These are phyloP conservation scores for Dictyostelium capitatum DNA, from an alignment of 78 protist genomes.

Conservation along the genomic window DNA sequence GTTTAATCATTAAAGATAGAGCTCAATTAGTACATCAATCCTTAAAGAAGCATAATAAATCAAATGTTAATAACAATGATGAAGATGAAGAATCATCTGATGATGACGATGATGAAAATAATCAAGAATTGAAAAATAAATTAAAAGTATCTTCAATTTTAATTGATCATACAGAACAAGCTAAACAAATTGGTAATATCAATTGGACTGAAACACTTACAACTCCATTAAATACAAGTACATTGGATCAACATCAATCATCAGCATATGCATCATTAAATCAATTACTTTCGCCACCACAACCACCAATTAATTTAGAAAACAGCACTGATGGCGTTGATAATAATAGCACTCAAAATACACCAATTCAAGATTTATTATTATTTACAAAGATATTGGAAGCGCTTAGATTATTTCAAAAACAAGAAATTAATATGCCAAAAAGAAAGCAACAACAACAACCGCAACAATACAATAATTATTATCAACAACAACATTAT, in stretches of 20 bases:
- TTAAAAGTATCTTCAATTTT: too few relatives aligned
- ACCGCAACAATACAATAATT: not conserved
- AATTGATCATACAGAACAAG: not conserved
- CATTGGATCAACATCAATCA: not conserved
- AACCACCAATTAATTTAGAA: not conserved
- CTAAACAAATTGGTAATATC: not conserved
- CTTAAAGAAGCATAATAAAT: not conserved
- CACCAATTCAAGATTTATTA: slow-evolving; percentile 72
- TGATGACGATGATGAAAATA: not conserved
- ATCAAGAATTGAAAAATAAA: not conserved
- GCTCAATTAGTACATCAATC: slow-evolving; percentile 46
- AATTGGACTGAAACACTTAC: slow-evolving; percentile 71
- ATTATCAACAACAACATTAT: not conserved
- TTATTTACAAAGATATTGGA: slow-evolving; percentile 60
- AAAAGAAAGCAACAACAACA: slow-evolving; percentile 8
- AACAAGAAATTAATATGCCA: slow-evolving; percentile 20
- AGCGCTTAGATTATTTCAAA: slow-evolving; percentile 70
- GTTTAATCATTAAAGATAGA: slow-evolving; percentile 63
- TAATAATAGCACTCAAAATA: not conserved
- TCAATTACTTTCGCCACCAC: not conserved
- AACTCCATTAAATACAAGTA: slow-evolving; percentile 4
- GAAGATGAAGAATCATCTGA: not conserved
- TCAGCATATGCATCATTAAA: not conserved
- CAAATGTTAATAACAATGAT: not conserved
- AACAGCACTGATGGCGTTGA: not conserved